Evolutionary conservation across 1,139 yeast genomes (phyloP).

Genomic region (Saccharomyces hybrid): DNA sequence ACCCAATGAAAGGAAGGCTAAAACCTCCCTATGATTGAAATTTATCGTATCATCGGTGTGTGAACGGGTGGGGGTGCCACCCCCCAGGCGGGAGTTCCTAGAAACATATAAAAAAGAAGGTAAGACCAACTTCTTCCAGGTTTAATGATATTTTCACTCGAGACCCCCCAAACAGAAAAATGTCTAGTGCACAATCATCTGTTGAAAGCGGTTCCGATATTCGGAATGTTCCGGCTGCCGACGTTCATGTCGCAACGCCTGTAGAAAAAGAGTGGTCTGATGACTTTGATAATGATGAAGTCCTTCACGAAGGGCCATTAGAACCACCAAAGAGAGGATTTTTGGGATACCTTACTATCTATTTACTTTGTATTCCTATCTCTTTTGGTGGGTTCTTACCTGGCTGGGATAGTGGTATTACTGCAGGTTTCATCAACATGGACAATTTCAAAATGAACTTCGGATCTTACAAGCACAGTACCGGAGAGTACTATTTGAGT

Average conservation of each 20-base stretch:
- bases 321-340: not conserved
- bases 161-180: not conserved
- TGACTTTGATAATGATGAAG: not conserved
- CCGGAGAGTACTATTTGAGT: slow-evolving; percentile 36
- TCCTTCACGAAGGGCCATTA: not conserved
- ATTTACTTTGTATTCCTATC: not conserved
- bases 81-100: not conserved
- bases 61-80: not conserved
- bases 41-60: not conserved
- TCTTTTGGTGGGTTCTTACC: not conserved
- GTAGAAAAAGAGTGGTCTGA: not conserved
- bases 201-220: not conserved
- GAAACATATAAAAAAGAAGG: not conserved
- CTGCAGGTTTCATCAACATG: slow-evolving; percentile 68
- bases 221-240: not conserved
- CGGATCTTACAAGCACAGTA: slow-evolving; percentile 32
- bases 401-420: slow-evolving; percentile 71
- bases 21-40: not conserved
- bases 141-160: not conserved
- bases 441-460: slow-evolving; percentile 47
- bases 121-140: not conserved
- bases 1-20: not conserved
- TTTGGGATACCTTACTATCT: not conserved
- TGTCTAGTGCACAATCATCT: not conserved
- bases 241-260: not conserved